A percentile compares a stretch with the other conserved stretches of the same genome.
Evolutionary conservation across 202 grass and related monocot genomes (phyloP).

Genomic region (Schoenoplectus tabernaemontani): DNA sequence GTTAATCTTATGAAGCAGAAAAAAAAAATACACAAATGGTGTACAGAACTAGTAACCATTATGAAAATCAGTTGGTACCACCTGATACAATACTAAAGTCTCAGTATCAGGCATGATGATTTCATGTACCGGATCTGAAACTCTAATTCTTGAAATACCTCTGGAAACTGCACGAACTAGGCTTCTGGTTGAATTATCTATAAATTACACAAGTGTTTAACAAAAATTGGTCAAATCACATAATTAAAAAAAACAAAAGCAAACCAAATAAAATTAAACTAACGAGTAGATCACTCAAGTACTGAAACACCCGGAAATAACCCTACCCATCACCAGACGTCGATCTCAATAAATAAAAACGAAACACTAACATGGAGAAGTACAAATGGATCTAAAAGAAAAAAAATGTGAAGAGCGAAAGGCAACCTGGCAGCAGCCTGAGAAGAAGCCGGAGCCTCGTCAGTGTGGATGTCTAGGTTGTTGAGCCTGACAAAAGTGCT

Average conservation of each 20-base stretch:
- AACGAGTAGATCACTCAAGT: constrained; percentile 1
- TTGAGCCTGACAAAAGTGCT: constrained; percentile 70
- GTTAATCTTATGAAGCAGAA: neutral
- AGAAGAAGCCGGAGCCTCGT: constrained; percentile 52
- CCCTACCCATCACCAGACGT: neutral
- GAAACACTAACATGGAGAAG: neutral
- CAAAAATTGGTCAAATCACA: neutral
- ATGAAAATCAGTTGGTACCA: neutral
- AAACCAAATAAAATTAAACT: neutral
- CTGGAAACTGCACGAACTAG: neutral
- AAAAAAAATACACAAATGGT: neutral
- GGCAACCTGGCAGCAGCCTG: constrained; percentile 51
- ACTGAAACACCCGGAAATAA: neutral
- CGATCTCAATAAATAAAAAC: neutral
- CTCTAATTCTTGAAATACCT: neutral
- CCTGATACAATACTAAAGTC: neutral
- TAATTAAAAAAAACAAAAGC: neutral
- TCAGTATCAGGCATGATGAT: neutral
- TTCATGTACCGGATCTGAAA: constrained; percentile 2
- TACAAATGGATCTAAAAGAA: constrained; percentile 8
- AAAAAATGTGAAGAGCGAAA: neutral
- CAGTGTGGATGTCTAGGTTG: constrained; percentile 61
- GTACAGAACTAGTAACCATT: neutral
- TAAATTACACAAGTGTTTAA: neutral
- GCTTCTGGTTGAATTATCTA: neutral